phyloP scores from a whole-genome alignment of 306 rosid genomes.

The Prunus persica region DNA sequence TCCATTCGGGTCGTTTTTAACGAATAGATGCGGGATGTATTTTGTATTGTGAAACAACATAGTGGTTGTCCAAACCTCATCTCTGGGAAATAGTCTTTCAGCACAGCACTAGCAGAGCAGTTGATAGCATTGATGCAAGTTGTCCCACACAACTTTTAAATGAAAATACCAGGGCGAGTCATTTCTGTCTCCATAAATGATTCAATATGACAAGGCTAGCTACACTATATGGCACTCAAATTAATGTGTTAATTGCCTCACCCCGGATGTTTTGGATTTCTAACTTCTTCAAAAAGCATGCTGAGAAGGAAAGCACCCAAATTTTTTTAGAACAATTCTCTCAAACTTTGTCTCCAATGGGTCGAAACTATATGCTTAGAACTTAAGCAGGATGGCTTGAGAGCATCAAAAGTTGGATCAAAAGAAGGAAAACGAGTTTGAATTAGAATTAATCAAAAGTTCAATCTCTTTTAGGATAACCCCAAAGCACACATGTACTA shows the following conservation, averaged over 20 bases:
- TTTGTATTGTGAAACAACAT: not conserved
- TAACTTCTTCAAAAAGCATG: not conserved
- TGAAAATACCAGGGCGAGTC: not conserved
- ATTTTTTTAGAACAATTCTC: not conserved
- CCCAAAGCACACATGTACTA: no score
- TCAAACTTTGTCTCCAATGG: not conserved
- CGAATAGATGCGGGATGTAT: no score
- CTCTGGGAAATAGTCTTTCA: not conserved
- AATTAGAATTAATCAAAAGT: no score
- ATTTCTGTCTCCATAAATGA: not conserved
- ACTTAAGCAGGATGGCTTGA: no score
- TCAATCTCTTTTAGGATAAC: no score
- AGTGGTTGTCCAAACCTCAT: no score
- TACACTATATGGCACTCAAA: not conserved
- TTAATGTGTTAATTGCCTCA: not conserved
- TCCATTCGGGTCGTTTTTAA: no score
- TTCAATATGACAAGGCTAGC: not conserved
- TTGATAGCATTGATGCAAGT: not conserved
- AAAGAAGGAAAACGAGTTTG: not conserved
- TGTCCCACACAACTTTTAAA: not conserved
- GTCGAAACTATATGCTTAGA: no score
- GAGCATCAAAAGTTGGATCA: no score
- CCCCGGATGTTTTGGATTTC: not conserved
- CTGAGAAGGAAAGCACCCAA: not conserved
- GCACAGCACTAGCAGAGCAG: not conserved